phyloP scores from a whole-genome alignment of 2,329 filamentous ascomycete genomes.

The Cladorrhinum sp. region DNA sequence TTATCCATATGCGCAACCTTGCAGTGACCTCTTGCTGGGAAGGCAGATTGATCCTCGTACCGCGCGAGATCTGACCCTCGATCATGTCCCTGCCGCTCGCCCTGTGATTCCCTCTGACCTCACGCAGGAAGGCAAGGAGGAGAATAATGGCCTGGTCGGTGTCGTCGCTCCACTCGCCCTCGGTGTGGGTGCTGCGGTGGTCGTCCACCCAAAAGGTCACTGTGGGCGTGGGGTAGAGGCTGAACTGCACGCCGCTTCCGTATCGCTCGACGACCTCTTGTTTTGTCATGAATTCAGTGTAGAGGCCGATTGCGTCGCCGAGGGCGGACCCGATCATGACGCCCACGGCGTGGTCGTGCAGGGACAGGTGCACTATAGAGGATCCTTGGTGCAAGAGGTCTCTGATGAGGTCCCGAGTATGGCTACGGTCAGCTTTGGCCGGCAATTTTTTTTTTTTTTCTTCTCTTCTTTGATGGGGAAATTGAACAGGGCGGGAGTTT shows the following conservation, averaged over 20 bases:
- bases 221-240: conserved; percentile 38
- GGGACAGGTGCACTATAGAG: conserved; percentile 14
- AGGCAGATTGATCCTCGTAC: conserved; percentile 17
- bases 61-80: not conserved
- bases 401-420: too few species aligned
- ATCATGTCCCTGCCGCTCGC: not conserved
- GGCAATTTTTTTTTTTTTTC: too few species aligned
- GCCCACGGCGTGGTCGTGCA: conserved; percentile 41
- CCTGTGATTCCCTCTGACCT: too few species aligned
- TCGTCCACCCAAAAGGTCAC: conserved; percentile 39
- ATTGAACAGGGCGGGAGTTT: too few species aligned
- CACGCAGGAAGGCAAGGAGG: conserved; percentile 46
- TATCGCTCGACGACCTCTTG: not conserved
- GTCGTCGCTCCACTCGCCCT: conserved; percentile 52
- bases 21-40: conserved; percentile 39
- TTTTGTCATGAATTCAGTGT: conserved; percentile 50
- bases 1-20: conserved; percentile 46
- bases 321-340: conserved; percentile 50
- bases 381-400: too few species aligned
- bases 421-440: too few species aligned
- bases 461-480: too few species aligned
- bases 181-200: conserved; percentile 42
- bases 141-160: conserved; percentile 52
- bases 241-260: conserved; percentile 34
- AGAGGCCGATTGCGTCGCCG: conserved; percentile 53